Conservation (phyloP, 306 rosid species). For the Bauhinia variegata region DNA sequence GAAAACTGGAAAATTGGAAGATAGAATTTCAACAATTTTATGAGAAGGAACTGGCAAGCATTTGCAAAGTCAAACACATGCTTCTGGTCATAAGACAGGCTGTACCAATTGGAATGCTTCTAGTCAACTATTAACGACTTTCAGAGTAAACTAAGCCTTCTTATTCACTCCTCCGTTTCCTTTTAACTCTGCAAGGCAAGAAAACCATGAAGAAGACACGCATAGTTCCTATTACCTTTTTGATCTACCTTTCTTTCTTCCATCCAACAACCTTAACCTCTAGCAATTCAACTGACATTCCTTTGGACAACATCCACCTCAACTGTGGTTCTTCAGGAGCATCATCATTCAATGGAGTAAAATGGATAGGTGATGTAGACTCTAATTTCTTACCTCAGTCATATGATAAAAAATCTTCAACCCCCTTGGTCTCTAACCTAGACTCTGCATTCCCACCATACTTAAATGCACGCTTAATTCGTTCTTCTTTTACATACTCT, state of each 20-base stretch:
- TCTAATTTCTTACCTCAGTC: constrained; percentile 34
- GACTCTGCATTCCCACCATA: constrained; percentile 30
- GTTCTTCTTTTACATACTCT: constrained; percentile 43
- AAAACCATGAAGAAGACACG: constrained; percentile 28
- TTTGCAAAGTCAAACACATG: neutral
- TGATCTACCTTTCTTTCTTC: constrained; percentile 15
- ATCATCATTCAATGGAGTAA: constrained; percentile 40
- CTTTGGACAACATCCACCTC: constrained; percentile 38
- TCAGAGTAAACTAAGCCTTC: neutral
- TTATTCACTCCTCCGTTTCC: neutral
- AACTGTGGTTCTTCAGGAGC: constrained; percentile 39
- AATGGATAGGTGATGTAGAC: constrained; percentile 43
- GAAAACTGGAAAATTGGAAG: neutral
- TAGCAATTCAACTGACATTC: constrained; percentile 25
- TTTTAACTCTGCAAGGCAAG: neutral
- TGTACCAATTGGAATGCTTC: too few species aligned
- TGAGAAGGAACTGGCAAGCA: neutral
- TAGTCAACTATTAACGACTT: too few species aligned
- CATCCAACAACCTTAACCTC: constrained; percentile 2
- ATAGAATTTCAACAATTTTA: neutral
- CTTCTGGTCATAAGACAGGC: neutral
- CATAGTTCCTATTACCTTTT: neutral
- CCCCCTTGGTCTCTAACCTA: constrained; percentile 22
- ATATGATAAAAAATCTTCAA: constrained; percentile 31
- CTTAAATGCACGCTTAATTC: constrained; percentile 43